These are phyloP conservation scores for Rossbeevera mucosa DNA, from an alignment of 768 basidiomycete genomes.

Conservation along the genomic window DNA sequence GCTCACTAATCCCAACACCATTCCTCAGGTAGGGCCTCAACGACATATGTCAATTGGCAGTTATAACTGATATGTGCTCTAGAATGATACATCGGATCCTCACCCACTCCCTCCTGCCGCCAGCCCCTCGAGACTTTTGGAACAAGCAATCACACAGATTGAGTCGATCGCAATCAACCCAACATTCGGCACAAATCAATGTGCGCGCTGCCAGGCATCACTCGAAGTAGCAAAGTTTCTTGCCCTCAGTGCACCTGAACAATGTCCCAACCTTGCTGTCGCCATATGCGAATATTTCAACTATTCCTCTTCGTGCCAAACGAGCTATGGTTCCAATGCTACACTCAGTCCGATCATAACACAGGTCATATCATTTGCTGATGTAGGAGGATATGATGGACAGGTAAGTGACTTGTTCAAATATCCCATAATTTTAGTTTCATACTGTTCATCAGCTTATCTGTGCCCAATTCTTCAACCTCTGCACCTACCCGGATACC, in stretches of 20 bases:
- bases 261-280: slow-evolving; percentile 54
- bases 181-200: slow-evolving; percentile 48
- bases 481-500: slow-evolving; percentile 56
- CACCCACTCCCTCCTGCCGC: slow-evolving; percentile 61
- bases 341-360: slow-evolving; percentile 56
- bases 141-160: slow-evolving; percentile 53
- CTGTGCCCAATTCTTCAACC: slow-evolving; percentile 54
- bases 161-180: slow-evolving; percentile 51
- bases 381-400: slow-evolving; percentile 70
- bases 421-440: background rate
- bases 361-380: slow-evolving; percentile 66
- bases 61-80: background rate
- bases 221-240: slow-evolving; percentile 65
- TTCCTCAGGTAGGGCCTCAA: slow-evolving; percentile 40
- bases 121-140: slow-evolving; percentile 41
- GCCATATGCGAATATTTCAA: slow-evolving; percentile 58
- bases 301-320: slow-evolving; percentile 47
- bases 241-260: slow-evolving; percentile 55
- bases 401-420: slow-evolving; percentile 39
- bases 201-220: slow-evolving; percentile 56
- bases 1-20: slow-evolving; percentile 59
- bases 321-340: slow-evolving; percentile 42
- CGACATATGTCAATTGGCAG: background rate
- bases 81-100: slow-evolving; percentile 58
- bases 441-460: slow-evolving; percentile 38